Percentiles rank a stretch among this genome's conserved stretches.
phyloP scores from a whole-genome alignment of 306 rosid genomes.

The Ormosia semicastrata region DNA sequence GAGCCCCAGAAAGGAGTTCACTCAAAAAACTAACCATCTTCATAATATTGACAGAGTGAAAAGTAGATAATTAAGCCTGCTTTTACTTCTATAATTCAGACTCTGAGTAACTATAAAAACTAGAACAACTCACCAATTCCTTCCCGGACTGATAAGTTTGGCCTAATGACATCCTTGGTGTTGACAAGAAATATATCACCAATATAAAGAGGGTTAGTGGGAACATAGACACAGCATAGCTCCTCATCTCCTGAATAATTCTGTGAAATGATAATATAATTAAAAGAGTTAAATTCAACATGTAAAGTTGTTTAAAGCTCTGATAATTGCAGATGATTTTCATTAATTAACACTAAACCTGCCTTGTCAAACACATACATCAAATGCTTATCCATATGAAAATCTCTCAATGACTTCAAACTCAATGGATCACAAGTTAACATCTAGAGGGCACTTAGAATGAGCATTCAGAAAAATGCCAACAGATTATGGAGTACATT shows the following conservation, averaged over 20 bases:
- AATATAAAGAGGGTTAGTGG: slow-evolving; percentile 94
- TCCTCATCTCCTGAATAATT: slow-evolving; percentile 91
- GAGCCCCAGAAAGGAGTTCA: neutral
- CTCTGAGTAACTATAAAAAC: slow-evolving; percentile 1
- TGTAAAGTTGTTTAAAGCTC: neutral
- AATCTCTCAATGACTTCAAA: neutral
- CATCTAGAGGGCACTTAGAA: slow-evolving; percentile 6
- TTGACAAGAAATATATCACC: slow-evolving; percentile 90
- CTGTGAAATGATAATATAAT: slow-evolving; percentile 44
- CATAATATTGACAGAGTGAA: neutral
- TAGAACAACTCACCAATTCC: slow-evolving; percentile 80
- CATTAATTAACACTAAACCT: slow-evolving; percentile 8
- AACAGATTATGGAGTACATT: neutral
- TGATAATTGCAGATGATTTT: slow-evolving; percentile 2
- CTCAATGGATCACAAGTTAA: neutral
- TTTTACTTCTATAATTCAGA: slow-evolving; percentile 4
- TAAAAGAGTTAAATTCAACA: slow-evolving; percentile 10
- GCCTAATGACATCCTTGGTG: slow-evolving; percentile 82
- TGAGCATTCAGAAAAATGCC: slow-evolving; percentile 14
- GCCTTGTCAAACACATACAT: neutral
- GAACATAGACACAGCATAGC: slow-evolving; percentile 94
- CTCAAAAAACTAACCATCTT: neutral
- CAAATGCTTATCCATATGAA: neutral
- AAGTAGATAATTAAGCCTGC: neutral
- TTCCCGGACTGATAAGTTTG: slow-evolving; percentile 94